Evolutionary conservation across 441 rosid genomes (phyloP).

Genomic region (Erodium chrysanthum): DNA sequence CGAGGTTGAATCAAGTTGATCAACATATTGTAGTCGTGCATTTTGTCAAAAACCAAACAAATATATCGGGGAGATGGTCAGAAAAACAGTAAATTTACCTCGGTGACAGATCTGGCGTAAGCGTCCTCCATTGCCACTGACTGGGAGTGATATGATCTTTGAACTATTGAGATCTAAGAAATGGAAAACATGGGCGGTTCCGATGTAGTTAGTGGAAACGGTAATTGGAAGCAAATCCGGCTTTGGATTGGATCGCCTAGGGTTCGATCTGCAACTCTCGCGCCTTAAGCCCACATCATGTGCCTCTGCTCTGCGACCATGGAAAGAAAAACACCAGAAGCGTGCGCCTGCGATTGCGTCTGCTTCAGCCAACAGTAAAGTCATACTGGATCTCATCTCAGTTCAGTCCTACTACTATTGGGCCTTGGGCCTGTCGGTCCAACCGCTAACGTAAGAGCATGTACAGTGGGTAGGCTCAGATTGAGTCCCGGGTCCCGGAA

Average conservation of each 20-base stretch:
- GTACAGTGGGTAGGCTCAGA: too few relatives aligned
- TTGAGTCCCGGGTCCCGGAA: too few relatives aligned
- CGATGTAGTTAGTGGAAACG: neutral
- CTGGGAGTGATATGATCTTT: neutral
- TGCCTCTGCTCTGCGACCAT: neutral
- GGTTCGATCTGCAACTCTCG: neutral
- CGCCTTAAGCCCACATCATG: neutral
- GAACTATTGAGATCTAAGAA: neutral
- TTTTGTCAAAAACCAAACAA: neutral
- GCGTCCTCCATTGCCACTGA: slow-evolving; percentile 67
- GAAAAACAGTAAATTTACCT: slow-evolving; percentile 35
- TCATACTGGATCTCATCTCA: neutral
- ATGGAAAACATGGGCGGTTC: neutral
- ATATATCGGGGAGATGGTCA: neutral
- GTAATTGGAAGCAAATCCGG: neutral
- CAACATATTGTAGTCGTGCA: neutral
- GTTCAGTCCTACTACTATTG: neutral
- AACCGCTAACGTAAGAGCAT: too few relatives aligned
- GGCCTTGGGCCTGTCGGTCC: neutral
- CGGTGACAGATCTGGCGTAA: slow-evolving; percentile 79
- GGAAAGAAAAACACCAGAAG: neutral
- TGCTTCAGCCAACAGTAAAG: slow-evolving; percentile 7
- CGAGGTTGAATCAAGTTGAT: neutral
- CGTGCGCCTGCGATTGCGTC: slow-evolving; percentile 2
- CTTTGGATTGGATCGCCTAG: neutral